Evolutionary conservation across 2,329 filamentous ascomycete species (phyloP), one percentile per base, ranked within the genome.

Genomic region (Monilinia fructigena): DNA sequence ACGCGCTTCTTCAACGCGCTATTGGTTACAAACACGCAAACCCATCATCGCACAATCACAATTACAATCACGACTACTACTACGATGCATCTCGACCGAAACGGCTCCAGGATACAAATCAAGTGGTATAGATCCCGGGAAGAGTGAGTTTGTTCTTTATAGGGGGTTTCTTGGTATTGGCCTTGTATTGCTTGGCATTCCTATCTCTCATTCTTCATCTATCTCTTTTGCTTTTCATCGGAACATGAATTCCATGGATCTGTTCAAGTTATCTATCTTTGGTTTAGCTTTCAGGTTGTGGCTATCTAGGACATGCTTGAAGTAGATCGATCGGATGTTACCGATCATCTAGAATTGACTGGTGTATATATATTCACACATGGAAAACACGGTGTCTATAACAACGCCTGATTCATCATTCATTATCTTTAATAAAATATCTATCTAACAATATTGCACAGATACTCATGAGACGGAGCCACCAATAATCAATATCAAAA

Each of bases 11-110:
- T 56, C 62, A 35, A 60, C 45, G 45, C 58, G 65, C 58, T 11
- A 52, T 66, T 63, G 65, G 65, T 40, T 47, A 55, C 38, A 31
- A 63, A 28, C 65, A 63, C 26, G 56, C 52, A n/a, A 53, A 20
- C 40, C 65, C 23, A 20, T 28, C 31, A 23, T 66, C 23, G 10
- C 50, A 66, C 65, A 63, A 50, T 63, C 48, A 63, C 47, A 16
- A 54, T 18, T 18, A 54, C 59, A n/a, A 63, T 55, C 40, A 63
- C 65, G 50, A 55, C 54, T 31, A 62, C 31, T 16, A 54, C 16
- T 18, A 63, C 48, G 47, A 54, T 63, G 20, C 23, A 31, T 60
- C 28, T 60, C 56, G 42, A 60, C 45, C 20, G 28, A 60, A 38
- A 16, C 56, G 5, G 11, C 26, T 35, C 16, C 26, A 47, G 42